Percentiles rank a stretch among this genome's conserved stretches.
Evolutionary conservation across 192 early-diverging fungal species (phyloP).

Genomic region (Podila horticola): DNA sequence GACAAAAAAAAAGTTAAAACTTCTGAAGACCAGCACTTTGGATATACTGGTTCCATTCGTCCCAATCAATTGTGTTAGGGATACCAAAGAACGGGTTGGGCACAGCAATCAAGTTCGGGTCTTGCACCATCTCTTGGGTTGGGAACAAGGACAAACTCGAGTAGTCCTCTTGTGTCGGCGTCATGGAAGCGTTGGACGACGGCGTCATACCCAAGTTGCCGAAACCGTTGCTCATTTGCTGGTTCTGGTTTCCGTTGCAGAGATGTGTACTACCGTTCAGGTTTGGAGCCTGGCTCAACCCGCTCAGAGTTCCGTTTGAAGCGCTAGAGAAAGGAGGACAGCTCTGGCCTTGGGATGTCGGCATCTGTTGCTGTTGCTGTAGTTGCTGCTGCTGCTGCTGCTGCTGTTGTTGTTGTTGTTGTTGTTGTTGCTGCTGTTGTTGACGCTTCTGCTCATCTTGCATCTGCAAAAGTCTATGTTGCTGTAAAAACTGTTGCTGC

Average conservation of each 20-base stretch:
- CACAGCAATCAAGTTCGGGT: conserved; percentile 28
- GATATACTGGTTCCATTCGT: conserved; percentile 53
- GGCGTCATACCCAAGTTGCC: neutral
- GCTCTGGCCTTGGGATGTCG: too few species aligned
- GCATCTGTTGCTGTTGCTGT: neutral
- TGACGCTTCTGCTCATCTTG: conserved; percentile 38
- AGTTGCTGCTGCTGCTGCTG: conserved; percentile 9
- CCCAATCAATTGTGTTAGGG: conserved; percentile 51
- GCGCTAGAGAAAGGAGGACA: too few species aligned
- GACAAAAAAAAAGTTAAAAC: conserved; percentile 3
- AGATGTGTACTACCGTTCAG: too few species aligned
- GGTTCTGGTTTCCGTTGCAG: too few species aligned
- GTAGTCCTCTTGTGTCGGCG: conserved; percentile 4
- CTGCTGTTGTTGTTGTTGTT: conserved; percentile 1
- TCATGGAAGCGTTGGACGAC: neutral
- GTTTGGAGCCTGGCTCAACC: too few species aligned
- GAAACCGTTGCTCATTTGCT: neutral
- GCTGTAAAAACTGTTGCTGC: conserved; percentile 43
- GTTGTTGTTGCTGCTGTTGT: conserved; percentile 12
- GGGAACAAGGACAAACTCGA: conserved; percentile 36
- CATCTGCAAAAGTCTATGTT: conserved; percentile 33
- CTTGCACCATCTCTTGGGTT: conserved; percentile 18
- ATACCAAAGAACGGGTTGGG: conserved; percentile 52
- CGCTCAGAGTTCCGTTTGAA: too few species aligned
- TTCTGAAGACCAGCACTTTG: conserved; percentile 37